phyloP scores from a whole-genome alignment of 1,284 basidiomycete genomes.

The Agaricales sp. region DNA sequence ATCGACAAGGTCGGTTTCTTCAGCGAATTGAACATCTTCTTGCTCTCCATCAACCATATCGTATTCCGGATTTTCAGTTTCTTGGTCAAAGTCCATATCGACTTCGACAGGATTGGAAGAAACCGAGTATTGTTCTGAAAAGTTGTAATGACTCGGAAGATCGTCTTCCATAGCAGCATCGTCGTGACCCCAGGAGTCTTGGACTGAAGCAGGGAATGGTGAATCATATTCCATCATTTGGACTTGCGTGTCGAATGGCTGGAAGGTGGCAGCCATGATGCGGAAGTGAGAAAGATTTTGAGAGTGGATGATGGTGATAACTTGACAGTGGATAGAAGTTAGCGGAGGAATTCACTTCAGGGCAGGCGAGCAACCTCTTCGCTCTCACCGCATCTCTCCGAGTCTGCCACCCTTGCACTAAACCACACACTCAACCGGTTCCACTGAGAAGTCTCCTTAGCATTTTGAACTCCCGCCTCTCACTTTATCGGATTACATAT shows the following conservation, averaged over 20 bases:
- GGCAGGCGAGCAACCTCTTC: not conserved
- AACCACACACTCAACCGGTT: too few relatives aligned
- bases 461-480: not conserved
- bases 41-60: not conserved
- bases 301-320: too few relatives aligned
- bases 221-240: constrained; percentile 1
- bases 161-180: constrained; percentile 1
- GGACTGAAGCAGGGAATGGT: not conserved
- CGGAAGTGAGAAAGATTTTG: not conserved
- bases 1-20: not conserved
- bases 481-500: not conserved
- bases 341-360: too few relatives aligned
- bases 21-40: not conserved
- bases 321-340: too few relatives aligned
- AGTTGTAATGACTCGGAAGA: not conserved
- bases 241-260: not conserved
- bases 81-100: constrained; percentile 1
- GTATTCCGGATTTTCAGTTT: not conserved
- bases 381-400: too few relatives aligned
- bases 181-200: not conserved
- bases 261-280: not conserved
- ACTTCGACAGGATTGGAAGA: not conserved
- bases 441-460: not conserved
- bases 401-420: not conserved
- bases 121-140: too few relatives aligned